Evolutionary conservation across 2,329 filamentous ascomycete genomes (phyloP), one percentile per base, ranked within the genome.

Genomic region (Hypomyces rosellus): DNA sequence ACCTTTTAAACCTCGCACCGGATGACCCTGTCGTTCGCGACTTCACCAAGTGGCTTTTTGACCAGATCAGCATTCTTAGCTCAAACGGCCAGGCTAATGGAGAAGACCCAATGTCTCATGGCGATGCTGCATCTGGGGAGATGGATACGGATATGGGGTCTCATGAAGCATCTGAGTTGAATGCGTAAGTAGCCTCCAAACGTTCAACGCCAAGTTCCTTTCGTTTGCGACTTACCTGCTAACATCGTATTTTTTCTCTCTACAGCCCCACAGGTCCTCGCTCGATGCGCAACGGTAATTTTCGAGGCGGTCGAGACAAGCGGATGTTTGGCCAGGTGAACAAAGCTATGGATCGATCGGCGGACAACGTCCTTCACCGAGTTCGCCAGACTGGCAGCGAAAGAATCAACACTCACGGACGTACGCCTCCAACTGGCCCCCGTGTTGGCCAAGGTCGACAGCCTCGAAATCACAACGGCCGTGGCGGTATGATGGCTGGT

Each of bases 41-140:
- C 49, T 97, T 99, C 65, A 84, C 91, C 54, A 80, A 78, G 65
- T 99, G 93, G 93, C 74, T 99, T n/a, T 97, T 97, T 65, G 81
- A 90, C 49, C 87, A 95, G 66, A 85, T 96, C 54, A 81, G 86
- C 42, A 56, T 72, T 12, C 74, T 93, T 54, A 82, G 85, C 61
- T 72, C 74, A 45, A 80, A 80, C 20, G 68, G 62, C 14, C 67
- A 69, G 54, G 44, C 62, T 33, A 60, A 61, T 5, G 62, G 52
- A 15, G 62, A 65, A 42, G 61, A 48, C 42, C 33, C 60, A 34
- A 51, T 43, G 46, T 61, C 64, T 18, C 69, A 70, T 41, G 69
- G 69, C 39, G 63, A 62, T 16, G 58, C 57, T 42, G 61, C 59
- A 38, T 62, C 59, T 49, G 71, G 65, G 54, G 74, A 76, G 25